These are phyloP conservation scores for Trichoderma koningii DNA, from an alignment of 2,329 filamentous ascomycete species.

Conservation along the genomic window DNA sequence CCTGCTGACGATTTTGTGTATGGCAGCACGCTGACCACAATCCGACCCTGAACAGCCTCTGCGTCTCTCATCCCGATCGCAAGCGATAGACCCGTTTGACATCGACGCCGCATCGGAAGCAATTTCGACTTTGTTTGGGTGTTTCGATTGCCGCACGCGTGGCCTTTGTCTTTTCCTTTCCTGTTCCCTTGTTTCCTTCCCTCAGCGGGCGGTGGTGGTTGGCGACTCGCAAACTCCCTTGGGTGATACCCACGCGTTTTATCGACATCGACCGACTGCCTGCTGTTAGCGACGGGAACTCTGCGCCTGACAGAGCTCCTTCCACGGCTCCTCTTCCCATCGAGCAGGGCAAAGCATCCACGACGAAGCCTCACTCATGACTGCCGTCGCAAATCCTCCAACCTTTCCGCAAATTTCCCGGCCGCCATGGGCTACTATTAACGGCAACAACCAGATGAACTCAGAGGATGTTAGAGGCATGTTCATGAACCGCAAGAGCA, in stretches of 20 bases:
- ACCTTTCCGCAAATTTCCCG: constrained; percentile 65
- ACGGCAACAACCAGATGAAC: constrained; percentile 68
- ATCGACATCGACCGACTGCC: constrained; percentile 2
- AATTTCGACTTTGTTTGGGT: background rate
- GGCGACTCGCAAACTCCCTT: constrained; percentile 8
- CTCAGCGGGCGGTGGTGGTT: constrained; percentile 10
- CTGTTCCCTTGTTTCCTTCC: constrained; percentile 2
- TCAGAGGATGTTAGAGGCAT: constrained; percentile 83
- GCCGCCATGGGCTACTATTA: constrained; percentile 65
- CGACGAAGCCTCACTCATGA: constrained; percentile 55
- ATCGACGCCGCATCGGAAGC: constrained; percentile 1
- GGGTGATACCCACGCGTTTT: constrained; percentile 13
- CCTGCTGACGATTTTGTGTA: constrained; percentile 28
- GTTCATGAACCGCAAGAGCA: constrained; percentile 84
- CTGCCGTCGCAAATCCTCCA: constrained; percentile 67
- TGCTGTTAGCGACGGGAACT: constrained; percentile 11
- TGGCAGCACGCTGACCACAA: constrained; percentile 21
- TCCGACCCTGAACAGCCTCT: background rate
- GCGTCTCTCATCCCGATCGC: constrained; percentile 15
- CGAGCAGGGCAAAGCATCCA: constrained; percentile 29
- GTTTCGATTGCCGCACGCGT: constrained; percentile 10
- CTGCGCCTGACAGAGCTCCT: background rate
- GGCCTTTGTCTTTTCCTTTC: constrained; percentile 9
- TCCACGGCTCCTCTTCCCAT: constrained; percentile 31
- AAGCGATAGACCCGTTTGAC: constrained; percentile 10